Conservation (phyloP, 2,329 filamentous ascomycete species). For the Trematosphaeria pertusa region DNA sequence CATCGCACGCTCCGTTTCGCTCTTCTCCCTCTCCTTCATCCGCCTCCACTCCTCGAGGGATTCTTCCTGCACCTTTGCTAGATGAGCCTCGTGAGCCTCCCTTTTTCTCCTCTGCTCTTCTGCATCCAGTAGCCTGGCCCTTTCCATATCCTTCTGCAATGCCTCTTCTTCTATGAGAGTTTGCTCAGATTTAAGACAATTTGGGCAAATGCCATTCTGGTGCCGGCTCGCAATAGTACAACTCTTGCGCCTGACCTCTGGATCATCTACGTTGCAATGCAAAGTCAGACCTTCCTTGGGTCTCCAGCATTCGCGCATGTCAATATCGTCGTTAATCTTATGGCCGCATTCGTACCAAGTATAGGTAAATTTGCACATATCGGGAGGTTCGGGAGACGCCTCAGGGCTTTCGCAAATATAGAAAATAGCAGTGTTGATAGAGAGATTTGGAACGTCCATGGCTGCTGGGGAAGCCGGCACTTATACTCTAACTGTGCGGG, state of each 20-base stretch:
- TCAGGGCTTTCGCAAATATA: no score
- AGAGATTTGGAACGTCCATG: no score
- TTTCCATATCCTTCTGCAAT: constrained; percentile 8
- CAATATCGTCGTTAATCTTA: constrained; percentile 23
- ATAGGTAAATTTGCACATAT: constrained; percentile 35
- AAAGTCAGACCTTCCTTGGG: constrained; percentile 3
- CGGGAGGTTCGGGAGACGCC: no score
- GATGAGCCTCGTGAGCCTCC: constrained; percentile 10
- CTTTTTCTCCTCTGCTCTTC: constrained; percentile 7
- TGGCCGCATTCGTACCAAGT: constrained; percentile 29
- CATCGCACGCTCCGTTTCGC: background rate
- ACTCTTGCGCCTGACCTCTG: background rate
- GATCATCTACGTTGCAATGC: background rate
- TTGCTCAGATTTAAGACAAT: background rate
- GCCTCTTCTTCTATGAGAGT: constrained; percentile 3
- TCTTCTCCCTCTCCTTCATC: no score
- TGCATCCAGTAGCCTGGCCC: constrained; percentile 2
- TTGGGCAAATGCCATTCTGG: background rate
- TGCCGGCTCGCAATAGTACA: constrained; percentile 2
- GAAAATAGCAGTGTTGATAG: no score
- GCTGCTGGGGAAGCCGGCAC: no score
- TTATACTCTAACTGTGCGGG: no score
- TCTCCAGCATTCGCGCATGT: constrained; percentile 20
- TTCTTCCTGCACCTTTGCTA: constrained; percentile 4
- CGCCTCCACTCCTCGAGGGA: constrained; percentile 1